phyloP scores from a whole-genome alignment of 495 filamentous ascomycete genomes.

The Recurvomyces mirabilis region DNA sequence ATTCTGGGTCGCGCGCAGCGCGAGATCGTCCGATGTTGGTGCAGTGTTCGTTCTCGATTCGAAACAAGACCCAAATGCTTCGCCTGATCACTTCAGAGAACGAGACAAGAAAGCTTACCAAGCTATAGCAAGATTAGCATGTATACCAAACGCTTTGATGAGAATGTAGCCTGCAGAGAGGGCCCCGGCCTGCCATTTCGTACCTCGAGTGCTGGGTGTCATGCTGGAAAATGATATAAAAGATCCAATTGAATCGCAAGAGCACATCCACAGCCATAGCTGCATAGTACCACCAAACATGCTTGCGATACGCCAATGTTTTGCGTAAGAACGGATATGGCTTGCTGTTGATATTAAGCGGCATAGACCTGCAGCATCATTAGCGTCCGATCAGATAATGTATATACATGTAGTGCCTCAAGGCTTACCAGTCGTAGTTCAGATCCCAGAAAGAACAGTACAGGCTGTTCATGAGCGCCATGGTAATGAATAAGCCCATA shows the following conservation, averaged over 20 bases:
- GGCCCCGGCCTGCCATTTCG: too few relatives aligned
- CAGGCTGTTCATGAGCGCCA: constrained; percentile 65
- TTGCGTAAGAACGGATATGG: constrained; percentile 58
- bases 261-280: constrained; percentile 78
- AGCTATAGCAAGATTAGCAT: too few relatives aligned
- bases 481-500: constrained; percentile 62
- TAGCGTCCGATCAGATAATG: too few relatives aligned
- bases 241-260: constrained; percentile 91
- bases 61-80: constrained; percentile 82
- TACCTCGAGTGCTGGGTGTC: constrained; percentile 76
- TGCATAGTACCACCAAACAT: constrained; percentile 52
- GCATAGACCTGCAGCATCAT: neutral
- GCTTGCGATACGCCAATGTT: constrained; percentile 58
- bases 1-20: constrained; percentile 64
- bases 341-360: constrained; percentile 11
- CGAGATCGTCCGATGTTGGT: constrained; percentile 62
- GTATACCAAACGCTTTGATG: too few relatives aligned
- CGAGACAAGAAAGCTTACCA: constrained; percentile 59
- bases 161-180: too few relatives aligned
- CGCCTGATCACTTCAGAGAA: constrained; percentile 76
- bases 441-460: constrained; percentile 91
- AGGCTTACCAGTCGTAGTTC: constrained; percentile 96
- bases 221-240: constrained; percentile 71
- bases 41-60: constrained; percentile 74
- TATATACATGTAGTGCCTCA: too few relatives aligned